Evolutionary conservation across 179 eudicot genomes (phyloP).

Genomic region (Amaranthus tricolor): DNA sequence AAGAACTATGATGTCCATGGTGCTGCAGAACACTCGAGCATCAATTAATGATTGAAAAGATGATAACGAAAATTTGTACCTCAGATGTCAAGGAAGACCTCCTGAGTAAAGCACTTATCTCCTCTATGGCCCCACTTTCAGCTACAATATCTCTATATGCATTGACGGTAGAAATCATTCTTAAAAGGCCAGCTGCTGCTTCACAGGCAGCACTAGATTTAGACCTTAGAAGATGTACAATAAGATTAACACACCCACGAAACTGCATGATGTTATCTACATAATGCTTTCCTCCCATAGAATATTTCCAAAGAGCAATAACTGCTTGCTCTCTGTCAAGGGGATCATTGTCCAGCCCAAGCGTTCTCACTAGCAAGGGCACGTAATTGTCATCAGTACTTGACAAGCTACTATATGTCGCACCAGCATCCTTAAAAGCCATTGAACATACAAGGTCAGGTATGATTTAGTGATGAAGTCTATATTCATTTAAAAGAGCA

Average conservation of each 20-base stretch:
- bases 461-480: background rate
- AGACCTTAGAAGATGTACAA: conserved; percentile 62
- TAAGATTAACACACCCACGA: conserved; percentile 62
- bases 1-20: conserved; percentile 4
- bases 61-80: conserved; percentile 28
- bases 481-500: background rate
- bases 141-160: conserved; percentile 64
- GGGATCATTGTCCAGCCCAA: conserved; percentile 78
- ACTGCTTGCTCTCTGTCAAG: conserved; percentile 81
- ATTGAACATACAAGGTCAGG: conserved; percentile 12
- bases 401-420: conserved; percentile 34
- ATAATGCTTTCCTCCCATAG: conserved; percentile 66
- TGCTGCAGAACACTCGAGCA: background rate
- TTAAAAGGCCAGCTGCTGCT: conserved; percentile 77
- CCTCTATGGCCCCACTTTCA: conserved; percentile 80
- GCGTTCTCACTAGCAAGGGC: conserved; percentile 69
- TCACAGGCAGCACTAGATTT: conserved; percentile 68
- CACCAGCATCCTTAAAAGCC: conserved; percentile 44
- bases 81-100: conserved; percentile 57
- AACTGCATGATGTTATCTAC: conserved; percentile 64
- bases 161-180: conserved; percentile 67
- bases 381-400: conserved; percentile 54
- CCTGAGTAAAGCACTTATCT: conserved; percentile 58
- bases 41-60: background rate
- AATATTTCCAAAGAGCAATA: conserved; percentile 71